Base-by-base conservation (phyloP, 768 basidiomycete species). In the Terana coerulea region DNA sequence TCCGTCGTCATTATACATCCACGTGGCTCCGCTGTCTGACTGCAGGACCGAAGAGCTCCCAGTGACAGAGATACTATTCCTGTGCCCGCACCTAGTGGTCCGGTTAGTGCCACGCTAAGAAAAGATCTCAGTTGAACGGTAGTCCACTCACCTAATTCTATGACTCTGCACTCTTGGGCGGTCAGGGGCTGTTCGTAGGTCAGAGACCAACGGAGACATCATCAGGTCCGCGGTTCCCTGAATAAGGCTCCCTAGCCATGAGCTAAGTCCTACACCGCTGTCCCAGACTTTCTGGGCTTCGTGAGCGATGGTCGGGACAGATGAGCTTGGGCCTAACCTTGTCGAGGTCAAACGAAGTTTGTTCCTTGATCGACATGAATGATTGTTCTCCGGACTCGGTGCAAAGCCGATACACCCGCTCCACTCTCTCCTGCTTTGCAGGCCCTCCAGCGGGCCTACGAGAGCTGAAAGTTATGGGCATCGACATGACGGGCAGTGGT, bases 211-310 rank as follows among this genome's bases (percentile, higher is more conserved):
- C 41, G 29, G 31, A 31, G 29, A 34, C 15, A 1, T 12, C 14
- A 17, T 24, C 10, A 25, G 15, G 31, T 59, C 52, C 63, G 55
- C 34, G 60, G 42, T 8, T 11, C 31, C 37, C 11, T 62, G 47
- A 70, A 63, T 56, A 53, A 73, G 67, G 25, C 52, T 63, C 1
- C 78, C 71, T 3, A 95, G 70, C 89, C 89, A 94, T 2, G 91
- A 79, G 51, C 87, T 84, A 17, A 94, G 69, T 5, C 89, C 92
- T 41, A 95, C 76, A 2, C 94, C 94, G 36, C 92, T 94, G 64
- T 95, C 93, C 94, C 94, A 97, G 48, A 95, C 79, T 91, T 95
- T 95, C 94, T 95, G 71, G 36, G 21, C 47, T 58, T 53, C 35
- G 42, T 35, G 30, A 49, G 26, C 19, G 26, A 24, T 35, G 45